phyloP scores from a whole-genome alignment of 2,329 filamentous ascomycete genomes.

The Apiospora kogelbergensis region DNA sequence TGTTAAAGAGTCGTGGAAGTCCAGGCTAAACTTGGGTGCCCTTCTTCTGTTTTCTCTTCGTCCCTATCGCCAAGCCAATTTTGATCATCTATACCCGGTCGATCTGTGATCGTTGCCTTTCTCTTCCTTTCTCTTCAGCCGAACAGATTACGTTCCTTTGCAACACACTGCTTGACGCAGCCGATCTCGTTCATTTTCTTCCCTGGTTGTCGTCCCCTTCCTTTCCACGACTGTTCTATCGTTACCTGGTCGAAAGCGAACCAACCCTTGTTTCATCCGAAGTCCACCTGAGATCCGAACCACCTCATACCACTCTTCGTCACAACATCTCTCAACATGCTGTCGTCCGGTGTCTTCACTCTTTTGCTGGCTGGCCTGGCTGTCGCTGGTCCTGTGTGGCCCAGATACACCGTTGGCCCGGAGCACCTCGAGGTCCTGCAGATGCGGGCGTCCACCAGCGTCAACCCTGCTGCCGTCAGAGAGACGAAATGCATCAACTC shows the following conservation, averaged over 20 bases:
- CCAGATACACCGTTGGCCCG: conserved; percentile 38
- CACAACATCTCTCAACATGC: conserved; percentile 27
- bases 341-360: conserved; percentile 31
- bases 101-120: conserved; percentile 7
- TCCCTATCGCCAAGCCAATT: not conserved
- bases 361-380: conserved; percentile 31
- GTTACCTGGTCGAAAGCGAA: not conserved
- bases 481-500: conserved; percentile 41
- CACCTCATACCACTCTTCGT: conserved; percentile 14
- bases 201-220: not conserved
- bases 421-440: conserved; percentile 46
- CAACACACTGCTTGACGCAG: not conserved
- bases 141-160: not conserved
- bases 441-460: conserved; percentile 36
- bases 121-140: not conserved
- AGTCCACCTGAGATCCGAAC: conserved; percentile 14
- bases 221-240: not conserved
- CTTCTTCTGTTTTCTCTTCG: not conserved
- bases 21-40: not conserved
- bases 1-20: not conserved
- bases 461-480: conserved; percentile 42
- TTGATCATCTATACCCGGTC: conserved; percentile 4
- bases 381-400: conserved; percentile 35
- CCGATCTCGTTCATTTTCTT: not conserved
- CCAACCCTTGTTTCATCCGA: conserved; percentile 10